These are phyloP conservation scores for Paramecium primaurelia DNA, from an alignment of 73 alveolate genomes.

Conservation along the genomic window DNA sequence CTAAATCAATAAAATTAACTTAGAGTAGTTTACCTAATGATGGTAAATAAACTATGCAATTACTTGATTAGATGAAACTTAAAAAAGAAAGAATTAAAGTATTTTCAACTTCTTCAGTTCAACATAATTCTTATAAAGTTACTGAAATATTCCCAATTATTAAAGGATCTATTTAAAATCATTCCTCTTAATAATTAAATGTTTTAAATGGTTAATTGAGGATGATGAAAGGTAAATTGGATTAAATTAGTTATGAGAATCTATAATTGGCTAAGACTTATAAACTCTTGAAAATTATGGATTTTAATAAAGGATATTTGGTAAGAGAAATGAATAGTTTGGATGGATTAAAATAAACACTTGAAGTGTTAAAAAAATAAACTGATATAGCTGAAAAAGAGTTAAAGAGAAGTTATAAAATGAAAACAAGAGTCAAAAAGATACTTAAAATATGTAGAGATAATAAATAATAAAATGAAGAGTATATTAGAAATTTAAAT, in stretches of 20 bases:
- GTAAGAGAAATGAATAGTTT: not conserved
- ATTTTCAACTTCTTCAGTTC: slow-evolving; percentile 32
- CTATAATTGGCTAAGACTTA: slow-evolving; percentile 19
- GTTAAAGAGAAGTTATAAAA: slow-evolving; percentile 52
- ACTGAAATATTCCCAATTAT: slow-evolving; percentile 49
- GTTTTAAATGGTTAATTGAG: not conserved
- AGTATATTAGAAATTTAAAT: slow-evolving; percentile 67
- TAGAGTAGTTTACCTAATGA: not conserved
- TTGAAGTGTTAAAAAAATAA: not conserved
- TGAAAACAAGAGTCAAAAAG: slow-evolving; percentile 60
- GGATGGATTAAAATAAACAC: not conserved
- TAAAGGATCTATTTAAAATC: slow-evolving; percentile 36
- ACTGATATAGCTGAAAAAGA: slow-evolving; percentile 62
- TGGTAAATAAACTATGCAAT: not conserved
- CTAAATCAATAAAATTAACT: not conserved
- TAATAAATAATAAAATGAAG: slow-evolving; percentile 72
- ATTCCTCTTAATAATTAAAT: not conserved
- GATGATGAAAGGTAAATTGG: slow-evolving; percentile 31
- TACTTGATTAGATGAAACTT: slow-evolving; percentile 7
- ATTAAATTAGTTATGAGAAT: slow-evolving; percentile 29
- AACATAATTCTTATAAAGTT: not conserved
- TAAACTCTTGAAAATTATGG: slow-evolving; percentile 42
- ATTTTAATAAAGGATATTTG: slow-evolving; percentile 20
- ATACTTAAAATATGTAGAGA: slow-evolving; percentile 64
- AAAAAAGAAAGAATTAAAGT: slow-evolving; percentile 16